Conservation (phyloP, 1,284 basidiomycete species). For the Flammula alnicola region DNA sequence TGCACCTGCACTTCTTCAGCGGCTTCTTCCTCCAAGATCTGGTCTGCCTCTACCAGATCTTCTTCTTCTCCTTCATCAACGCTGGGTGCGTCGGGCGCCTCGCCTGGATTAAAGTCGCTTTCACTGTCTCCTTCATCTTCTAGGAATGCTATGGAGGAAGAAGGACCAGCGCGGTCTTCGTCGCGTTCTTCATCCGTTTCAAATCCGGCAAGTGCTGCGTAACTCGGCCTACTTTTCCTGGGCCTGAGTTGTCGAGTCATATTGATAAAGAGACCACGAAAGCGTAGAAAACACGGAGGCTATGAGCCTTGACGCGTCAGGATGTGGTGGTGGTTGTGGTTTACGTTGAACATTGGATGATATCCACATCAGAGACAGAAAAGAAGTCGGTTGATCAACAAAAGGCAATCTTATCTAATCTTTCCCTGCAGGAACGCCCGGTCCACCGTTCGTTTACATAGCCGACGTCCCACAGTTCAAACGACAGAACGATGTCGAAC, state of each 20-base stretch:
- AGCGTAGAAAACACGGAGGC: too few species aligned
- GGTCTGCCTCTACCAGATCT: constrained; percentile 15
- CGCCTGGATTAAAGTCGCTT: constrained; percentile 29
- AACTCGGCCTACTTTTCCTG: constrained; percentile 45
- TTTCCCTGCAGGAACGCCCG: not conserved
- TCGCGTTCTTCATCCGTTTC: constrained; percentile 33
- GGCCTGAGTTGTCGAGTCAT: constrained; percentile 51
- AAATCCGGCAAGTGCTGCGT: constrained; percentile 35
- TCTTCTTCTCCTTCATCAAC: constrained; percentile 13
- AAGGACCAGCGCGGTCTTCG: constrained; percentile 31
- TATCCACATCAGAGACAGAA: not conserved
- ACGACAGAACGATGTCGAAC: too few species aligned
- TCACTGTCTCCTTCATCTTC: constrained; percentile 38
- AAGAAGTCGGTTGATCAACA: not conserved
- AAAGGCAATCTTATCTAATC: constrained; percentile 3
- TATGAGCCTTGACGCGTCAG: not conserved
- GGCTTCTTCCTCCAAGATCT: constrained; percentile 29
- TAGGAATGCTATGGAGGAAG: constrained; percentile 17
- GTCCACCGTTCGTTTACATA: not conserved
- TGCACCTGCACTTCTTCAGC: constrained; percentile 18
- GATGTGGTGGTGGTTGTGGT: not conserved
- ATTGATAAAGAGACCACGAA: not conserved
- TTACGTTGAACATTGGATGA: not conserved
- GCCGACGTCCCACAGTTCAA: too few species aligned
- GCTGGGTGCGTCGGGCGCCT: constrained; percentile 6